Base-by-base conservation (phyloP, 495 filamentous ascomycete genomes). In the Xylaria palmicola region DNA sequence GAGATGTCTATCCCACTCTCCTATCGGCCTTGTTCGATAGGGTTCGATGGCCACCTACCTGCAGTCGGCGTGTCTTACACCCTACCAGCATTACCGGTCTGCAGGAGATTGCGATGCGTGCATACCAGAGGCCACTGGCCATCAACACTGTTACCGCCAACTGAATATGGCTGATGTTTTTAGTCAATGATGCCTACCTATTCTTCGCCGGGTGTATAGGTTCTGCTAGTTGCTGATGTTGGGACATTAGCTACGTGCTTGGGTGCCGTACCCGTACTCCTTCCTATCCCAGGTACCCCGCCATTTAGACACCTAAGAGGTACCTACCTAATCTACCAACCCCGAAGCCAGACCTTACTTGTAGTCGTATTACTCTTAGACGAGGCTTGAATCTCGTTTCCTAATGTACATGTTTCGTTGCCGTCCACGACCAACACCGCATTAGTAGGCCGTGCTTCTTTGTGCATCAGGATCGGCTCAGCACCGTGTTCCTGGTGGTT, bases 301-400 rank as follows among this genome's bases (percentile, higher is more conserved):
- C 55, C 55, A 49, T 49, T 49, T 39, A 12, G 24, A 45, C 55
- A 22, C 51, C 36, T 41, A 29, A 52, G 15, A 15, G 45, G 45
- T 49, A 43, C 47, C n/a, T 39, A 40, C 50, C 39, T 24, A 47
- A 26, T 47, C 20, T 47, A 6, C 32, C 32, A 20, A 47, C 17
- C 6, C 12, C 24, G n/a, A n/a, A 39, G 34, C 32, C 13, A 40
- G 50, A 40, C 20, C 34, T 37, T 19, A 13, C 37, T 4, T 3
- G 17, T 2, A 10, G 15, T 4, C n/a, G n/a, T n/a, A n/a, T n/a
- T n/a, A 19, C 27, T 34, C 47, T 13, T 51, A 17, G 48, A 51
- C 27, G 48, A 29, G 27, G 32, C 48, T 51, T 26, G 29, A 45
- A 22, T 12, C 15, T n/a, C 24, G 45, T 26, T 48, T 48, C 26